Conservation (phyloP, 2,329 filamentous ascomycete genomes). For the Rugonectria rugulosa region DNA sequence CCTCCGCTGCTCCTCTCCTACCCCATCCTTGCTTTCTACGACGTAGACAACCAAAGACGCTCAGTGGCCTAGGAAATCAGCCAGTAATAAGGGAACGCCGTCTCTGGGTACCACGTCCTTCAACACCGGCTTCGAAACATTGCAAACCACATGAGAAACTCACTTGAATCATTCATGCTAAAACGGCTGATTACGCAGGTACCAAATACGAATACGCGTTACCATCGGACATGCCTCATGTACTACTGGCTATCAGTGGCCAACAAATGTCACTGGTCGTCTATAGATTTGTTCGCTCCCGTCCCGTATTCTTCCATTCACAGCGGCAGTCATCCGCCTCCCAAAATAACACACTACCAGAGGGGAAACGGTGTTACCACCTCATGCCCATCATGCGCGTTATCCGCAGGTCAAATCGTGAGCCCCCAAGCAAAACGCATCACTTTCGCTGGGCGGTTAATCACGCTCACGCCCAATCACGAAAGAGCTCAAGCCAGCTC, state of each 20-base stretch:
- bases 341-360: background rate
- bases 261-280: too few relatives aligned
- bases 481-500: conserved; percentile 9
- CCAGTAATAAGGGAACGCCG: background rate
- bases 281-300: background rate
- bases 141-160: too few relatives aligned
- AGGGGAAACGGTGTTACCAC: conserved; percentile 11
- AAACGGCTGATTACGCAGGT: too few relatives aligned
- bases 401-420: background rate
- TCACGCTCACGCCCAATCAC: conserved; percentile 8
- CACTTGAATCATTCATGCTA: too few relatives aligned
- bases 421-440: conserved; percentile 1
- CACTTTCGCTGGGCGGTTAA: background rate
- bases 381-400: background rate
- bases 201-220: too few relatives aligned
- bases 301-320: background rate
- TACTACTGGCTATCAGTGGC: background rate
- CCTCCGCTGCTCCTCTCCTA: background rate
- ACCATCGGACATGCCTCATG: background rate
- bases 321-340: conserved; percentile 3
- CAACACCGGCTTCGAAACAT: background rate
- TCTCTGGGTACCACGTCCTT: background rate
- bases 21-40: too few relatives aligned
- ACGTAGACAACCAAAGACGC: too few relatives aligned
- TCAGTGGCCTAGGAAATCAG: background rate